Evolutionary conservation across 805 yeast species (phyloP).

Genomic region (Barnettozyma salicaria): DNA sequence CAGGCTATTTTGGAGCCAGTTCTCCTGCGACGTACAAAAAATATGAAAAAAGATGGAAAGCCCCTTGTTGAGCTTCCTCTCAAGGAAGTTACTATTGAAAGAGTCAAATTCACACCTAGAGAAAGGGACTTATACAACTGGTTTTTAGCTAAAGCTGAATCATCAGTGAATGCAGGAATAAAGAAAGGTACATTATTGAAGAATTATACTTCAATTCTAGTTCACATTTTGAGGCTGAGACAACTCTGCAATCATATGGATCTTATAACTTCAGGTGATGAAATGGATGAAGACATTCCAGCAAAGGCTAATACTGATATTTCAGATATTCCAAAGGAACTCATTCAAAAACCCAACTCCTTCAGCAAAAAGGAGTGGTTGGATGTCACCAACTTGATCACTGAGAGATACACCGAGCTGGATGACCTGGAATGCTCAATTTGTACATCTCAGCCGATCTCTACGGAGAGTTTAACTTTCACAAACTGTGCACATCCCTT

Average conservation of each 20-base stretch:
- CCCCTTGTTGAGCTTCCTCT: slow-evolving; percentile 72
- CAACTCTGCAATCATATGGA: slow-evolving; percentile 86
- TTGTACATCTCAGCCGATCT: slow-evolving; percentile 66
- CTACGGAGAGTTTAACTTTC: slow-evolving; percentile 46
- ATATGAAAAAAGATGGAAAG: slow-evolving; percentile 74
- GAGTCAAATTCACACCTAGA: slow-evolving; percentile 55
- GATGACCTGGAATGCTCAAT: slow-evolving; percentile 71
- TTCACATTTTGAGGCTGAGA: slow-evolving; percentile 76
- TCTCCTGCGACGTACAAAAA: slow-evolving; percentile 76
- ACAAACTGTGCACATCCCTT: slow-evolving; percentile 79
- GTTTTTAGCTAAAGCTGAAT: slow-evolving; percentile 61
- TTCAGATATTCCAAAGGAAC: slow-evolving; percentile 19
- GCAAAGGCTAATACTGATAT: slow-evolving; percentile 10
- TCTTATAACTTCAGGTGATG: slow-evolving; percentile 48
- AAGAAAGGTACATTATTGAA: slow-evolving; percentile 62
- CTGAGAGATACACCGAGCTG: slow-evolving; percentile 28
- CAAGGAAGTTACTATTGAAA: slow-evolving; percentile 65
- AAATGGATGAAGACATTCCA: slow-evolving; percentile 45
- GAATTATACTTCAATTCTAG: slow-evolving; percentile 70
- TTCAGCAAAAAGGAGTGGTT: slow-evolving; percentile 16
- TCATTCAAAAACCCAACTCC: slow-evolving; percentile 7
- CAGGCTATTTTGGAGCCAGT: slow-evolving; percentile 82
- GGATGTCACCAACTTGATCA: slow-evolving; percentile 24
- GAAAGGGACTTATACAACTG: slow-evolving; percentile 65
- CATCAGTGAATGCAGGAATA: slow-evolving; percentile 52